Evolutionary conservation across 2,329 filamentous ascomycete genomes (phyloP), one percentile per base, ranked within the genome.

Genomic region (Aspergillus spinulosporus): DNA sequence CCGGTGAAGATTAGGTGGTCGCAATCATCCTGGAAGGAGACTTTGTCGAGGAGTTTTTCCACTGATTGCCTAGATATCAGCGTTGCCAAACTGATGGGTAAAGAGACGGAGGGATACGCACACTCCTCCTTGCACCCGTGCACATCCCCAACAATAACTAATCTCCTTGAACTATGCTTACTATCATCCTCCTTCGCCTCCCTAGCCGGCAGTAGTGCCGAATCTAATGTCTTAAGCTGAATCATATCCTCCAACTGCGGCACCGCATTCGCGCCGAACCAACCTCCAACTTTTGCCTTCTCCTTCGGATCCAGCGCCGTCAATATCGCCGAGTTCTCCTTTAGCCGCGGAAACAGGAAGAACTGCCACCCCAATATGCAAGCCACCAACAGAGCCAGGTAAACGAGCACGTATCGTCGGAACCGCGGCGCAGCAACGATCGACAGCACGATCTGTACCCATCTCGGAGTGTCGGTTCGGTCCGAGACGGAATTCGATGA

Each of bases 91-190:
- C n/a, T 5, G 9, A 9, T 28, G 5, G 15, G 7, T 31, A 5
- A 34, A 39, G 21, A 15, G 34, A 12, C 44, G 4, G 29, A 32
- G 14, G 8, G 37, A 47, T 39, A 64, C 70, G 80, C 74, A 69
- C 90, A 80, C 59, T 91, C 83, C 9, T 82, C 71, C 64, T 84
- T 84, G 78, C 94, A 94, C 48, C 94, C 94, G 76, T 97, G 93
- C 11, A 97, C 90, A 75, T 99, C 94, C 53, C 94, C 93, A 34
- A 97, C 80, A 59, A 97, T 80, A 34, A 97, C 78, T 26, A 99
- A 77, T 14, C 92, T 80, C 52, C 82, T 84, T 21, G 76, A 49
- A 56, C 61, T 72, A 42, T 68, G 53, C 37, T 12, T 4, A 43
- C 49, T 14, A 1, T 46, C 62, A 8, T 37, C 9, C 26, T 58